These are phyloP conservation scores for Penicillium arizonense DNA, from an alignment of 495 filamentous ascomycete species.

Conservation along the genomic window DNA sequence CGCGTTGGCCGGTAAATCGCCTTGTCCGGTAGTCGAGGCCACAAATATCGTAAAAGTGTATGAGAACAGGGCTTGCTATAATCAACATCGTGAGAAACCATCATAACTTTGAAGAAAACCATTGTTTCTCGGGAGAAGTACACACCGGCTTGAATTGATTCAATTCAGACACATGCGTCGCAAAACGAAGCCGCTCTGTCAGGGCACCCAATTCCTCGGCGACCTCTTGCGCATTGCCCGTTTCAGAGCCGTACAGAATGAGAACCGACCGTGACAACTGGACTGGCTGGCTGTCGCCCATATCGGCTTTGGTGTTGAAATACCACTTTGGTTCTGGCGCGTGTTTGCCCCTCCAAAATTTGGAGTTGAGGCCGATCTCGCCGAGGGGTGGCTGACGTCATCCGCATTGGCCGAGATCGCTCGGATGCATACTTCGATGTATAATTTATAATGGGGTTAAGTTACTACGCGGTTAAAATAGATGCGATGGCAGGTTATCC, in stretches of 20 bases:
- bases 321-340: background rate
- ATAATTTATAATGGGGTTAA: background rate
- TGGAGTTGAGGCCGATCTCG: conserved; percentile 19
- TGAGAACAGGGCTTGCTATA: conserved; percentile 44
- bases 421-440: background rate
- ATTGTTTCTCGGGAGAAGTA: conserved; percentile 7
- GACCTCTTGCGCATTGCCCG: conserved; percentile 86
- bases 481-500: too few relatives aligned
- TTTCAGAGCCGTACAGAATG: conserved; percentile 91
- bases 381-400: conserved; percentile 24
- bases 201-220: conserved; percentile 77
- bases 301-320: conserved; percentile 12
- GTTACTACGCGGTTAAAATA: background rate
- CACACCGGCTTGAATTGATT: conserved; percentile 73
- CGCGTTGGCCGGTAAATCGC: conserved; percentile 82
- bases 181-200: conserved; percentile 72
- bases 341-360: conserved; percentile 10
- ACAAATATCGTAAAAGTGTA: conserved; percentile 71
- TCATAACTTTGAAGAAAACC: background rate
- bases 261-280: conserved; percentile 55
- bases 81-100: conserved; percentile 1
- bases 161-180: conserved; percentile 70
- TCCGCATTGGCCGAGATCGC: conserved; percentile 11
- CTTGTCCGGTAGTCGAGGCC: conserved; percentile 91
- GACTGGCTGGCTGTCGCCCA: conserved; percentile 22